These are phyloP conservation scores for Saccharomyces paradoxus DNA, from an alignment of 805 yeast species.

Conservation along the genomic window DNA sequence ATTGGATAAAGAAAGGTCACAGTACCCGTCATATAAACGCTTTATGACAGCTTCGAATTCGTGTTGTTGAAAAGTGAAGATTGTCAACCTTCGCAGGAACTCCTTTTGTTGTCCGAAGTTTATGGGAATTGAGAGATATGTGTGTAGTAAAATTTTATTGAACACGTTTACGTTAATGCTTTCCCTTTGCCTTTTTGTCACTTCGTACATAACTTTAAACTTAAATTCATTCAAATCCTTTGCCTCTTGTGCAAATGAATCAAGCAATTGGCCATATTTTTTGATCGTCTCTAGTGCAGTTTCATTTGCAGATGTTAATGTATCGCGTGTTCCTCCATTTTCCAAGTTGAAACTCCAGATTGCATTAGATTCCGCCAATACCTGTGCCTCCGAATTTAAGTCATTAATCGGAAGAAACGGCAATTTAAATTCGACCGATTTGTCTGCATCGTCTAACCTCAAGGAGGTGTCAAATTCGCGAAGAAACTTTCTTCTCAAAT, in stretches of 20 bases:
- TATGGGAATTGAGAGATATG: constrained; percentile 25
- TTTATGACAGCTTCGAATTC: constrained; percentile 14
- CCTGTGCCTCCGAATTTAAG: constrained; percentile 34
- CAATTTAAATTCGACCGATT: constrained; percentile 23
- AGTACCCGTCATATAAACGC: constrained; percentile 3
- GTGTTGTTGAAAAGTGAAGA: constrained; percentile 21
- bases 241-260: background rate
- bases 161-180: constrained; percentile 15
- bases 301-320: constrained; percentile 4
- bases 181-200: constrained; percentile 10
- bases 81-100: constrained; percentile 19
- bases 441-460: constrained; percentile 14
- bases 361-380: constrained; percentile 72
- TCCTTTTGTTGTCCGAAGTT: constrained; percentile 19
- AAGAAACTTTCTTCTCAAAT: constrained; percentile 40
- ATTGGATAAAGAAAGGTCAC: background rate
- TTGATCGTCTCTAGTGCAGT: constrained; percentile 11
- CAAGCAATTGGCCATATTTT: constrained; percentile 5
- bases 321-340: constrained; percentile 33
- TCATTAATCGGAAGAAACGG: constrained; percentile 64
- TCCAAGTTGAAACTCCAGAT: constrained; percentile 41
- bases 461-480: constrained; percentile 34
- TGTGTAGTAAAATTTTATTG: constrained; percentile 14
- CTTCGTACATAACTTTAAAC: constrained; percentile 10
- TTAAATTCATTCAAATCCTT: constrained; percentile 15